A percentile compares a stretch with the other conserved stretches of the same genome.
Evolutionary conservation across 768 basidiomycete species (phyloP).

Genomic region (Leccinum longicurvipes): DNA sequence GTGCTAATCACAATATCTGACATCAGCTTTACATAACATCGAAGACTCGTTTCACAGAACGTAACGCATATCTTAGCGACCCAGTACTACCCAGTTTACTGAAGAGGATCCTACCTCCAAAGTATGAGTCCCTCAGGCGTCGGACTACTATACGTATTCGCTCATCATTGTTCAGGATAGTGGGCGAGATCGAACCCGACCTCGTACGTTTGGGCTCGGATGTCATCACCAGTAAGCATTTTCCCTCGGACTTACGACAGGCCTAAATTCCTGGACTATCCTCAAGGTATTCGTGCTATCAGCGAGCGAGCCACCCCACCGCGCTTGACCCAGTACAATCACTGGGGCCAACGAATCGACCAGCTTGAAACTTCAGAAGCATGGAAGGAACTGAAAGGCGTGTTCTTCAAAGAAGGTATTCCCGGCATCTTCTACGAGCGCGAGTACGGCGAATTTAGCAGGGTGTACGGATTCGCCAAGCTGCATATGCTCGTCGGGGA

Average conservation of each 20-base stretch:
- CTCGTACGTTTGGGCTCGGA: constrained; percentile 57
- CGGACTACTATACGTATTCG: neutral
- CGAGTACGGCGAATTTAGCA: constrained; percentile 55
- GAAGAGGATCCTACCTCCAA: constrained; percentile 51
- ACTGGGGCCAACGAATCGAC: constrained; percentile 69
- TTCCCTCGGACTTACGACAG: neutral
- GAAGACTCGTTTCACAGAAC: constrained; percentile 52
- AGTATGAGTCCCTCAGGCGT: constrained; percentile 27
- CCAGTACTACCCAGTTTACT: constrained; percentile 59
- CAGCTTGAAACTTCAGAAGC: constrained; percentile 66
- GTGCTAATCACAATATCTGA: neutral
- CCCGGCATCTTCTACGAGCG: constrained; percentile 69
- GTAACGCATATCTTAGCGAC: constrained; percentile 61
- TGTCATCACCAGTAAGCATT: constrained; percentile 46
- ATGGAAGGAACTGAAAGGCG: constrained; percentile 65
- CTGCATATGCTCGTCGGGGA: constrained; percentile 59
- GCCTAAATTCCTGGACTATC: neutral
- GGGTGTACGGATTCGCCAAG: constrained; percentile 66
- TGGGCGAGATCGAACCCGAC: constrained; percentile 54
- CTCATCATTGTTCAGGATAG: constrained; percentile 32
- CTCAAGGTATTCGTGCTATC: constrained; percentile 52
- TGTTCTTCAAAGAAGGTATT: constrained; percentile 63
- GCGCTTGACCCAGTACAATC: constrained; percentile 63
- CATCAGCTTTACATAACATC: neutral
- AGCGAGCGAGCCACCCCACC: constrained; percentile 44